These are phyloP conservation scores for Rhododendron ferrugineum DNA, from an alignment of 148 eudicot species.

Conservation along the genomic window DNA sequence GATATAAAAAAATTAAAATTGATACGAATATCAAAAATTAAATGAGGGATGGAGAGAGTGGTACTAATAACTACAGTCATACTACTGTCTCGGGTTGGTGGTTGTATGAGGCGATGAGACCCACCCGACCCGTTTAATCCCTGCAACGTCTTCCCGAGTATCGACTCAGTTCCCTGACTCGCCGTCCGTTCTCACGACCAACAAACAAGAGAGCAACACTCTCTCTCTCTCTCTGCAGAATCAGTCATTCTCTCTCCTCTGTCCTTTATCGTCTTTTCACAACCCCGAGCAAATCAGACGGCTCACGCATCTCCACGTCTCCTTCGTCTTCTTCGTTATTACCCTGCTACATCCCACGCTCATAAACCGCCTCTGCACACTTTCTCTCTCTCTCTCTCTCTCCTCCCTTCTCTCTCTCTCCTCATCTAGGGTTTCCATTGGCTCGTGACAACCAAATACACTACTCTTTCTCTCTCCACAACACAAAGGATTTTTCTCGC, in stretches of 20 bases:
- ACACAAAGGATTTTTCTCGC: not conserved
- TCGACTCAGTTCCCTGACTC: constrained; percentile 7
- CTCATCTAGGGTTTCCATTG: constrained; percentile 18
- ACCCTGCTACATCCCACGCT: constrained; percentile 9
- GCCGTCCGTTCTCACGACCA: constrained; percentile 1
- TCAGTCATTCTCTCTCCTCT: not conserved
- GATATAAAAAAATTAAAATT: too few species aligned
- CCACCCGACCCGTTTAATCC: constrained; percentile 8
- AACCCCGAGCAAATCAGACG: constrained; percentile 13
- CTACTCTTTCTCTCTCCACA: not conserved
- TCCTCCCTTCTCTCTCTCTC: not conserved
- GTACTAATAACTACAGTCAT: too few species aligned
- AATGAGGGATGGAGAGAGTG: too few species aligned
- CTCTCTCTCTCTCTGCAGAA: constrained; percentile 12
- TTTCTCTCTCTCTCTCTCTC: constrained; percentile 10
- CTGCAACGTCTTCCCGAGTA: constrained; percentile 6
- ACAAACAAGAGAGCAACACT: not conserved
- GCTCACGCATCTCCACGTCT: constrained; percentile 3
- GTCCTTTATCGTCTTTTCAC: constrained; percentile 43
- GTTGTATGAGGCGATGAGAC: not conserved
- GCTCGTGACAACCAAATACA: not conserved
- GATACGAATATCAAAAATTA: too few species aligned
- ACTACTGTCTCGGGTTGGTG: not conserved
- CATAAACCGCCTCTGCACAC: constrained; percentile 5
- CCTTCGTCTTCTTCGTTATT: constrained; percentile 16